Conservation (phyloP, 1,139 yeast species). For the Saccharomycopsis crataegensis region DNA sequence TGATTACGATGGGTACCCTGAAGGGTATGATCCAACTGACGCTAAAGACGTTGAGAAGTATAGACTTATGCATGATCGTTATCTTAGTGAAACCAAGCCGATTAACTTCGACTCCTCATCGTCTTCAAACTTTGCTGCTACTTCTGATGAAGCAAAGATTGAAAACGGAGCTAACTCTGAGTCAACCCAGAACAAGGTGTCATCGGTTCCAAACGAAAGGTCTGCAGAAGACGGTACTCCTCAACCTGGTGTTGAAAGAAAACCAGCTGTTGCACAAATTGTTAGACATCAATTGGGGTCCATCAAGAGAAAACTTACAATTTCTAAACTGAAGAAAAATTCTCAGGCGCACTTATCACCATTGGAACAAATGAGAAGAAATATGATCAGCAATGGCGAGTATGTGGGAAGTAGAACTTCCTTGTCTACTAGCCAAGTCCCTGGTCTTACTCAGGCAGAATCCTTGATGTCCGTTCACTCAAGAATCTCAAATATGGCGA, state of each 20-base stretch:
- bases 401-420: constrained; percentile 28
- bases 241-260: not conserved
- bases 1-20: constrained; percentile 41
- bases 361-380: constrained; percentile 32
- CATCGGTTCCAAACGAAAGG: not conserved
- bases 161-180: not conserved
- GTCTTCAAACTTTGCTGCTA: not conserved
- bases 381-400: constrained; percentile 33
- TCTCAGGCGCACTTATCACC: constrained; percentile 7
- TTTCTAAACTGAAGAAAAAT: constrained; percentile 2
- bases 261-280: not conserved
- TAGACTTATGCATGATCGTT: not conserved
- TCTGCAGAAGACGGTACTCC: too few relatives aligned
- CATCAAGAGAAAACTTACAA: constrained; percentile 14
- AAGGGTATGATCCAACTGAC: constrained; percentile 57
- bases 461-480: constrained; percentile 30
- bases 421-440: constrained; percentile 42
- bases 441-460: constrained; percentile 46
- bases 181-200: too few relatives aligned
- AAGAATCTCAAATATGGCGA: constrained; percentile 4
- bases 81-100: too few relatives aligned
- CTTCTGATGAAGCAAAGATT: not conserved
- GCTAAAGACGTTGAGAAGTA: constrained; percentile 21
- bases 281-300: constrained; percentile 18
- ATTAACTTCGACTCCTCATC: not conserved